Base-by-base conservation (phyloP, 176 grass and related monocot species). In the Paspalum notatum region DNA sequence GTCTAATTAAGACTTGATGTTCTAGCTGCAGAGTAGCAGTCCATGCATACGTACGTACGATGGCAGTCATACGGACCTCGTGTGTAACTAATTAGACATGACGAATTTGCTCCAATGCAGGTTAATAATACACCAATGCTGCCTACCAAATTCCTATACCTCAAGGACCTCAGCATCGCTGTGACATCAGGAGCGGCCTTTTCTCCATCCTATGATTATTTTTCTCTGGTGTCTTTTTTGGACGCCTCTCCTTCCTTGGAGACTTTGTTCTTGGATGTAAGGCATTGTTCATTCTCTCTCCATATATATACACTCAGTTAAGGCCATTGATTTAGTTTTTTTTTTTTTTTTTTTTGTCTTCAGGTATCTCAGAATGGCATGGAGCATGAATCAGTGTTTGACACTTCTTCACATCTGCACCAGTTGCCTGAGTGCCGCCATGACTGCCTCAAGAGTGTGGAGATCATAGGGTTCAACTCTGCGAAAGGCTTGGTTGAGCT, bases 391-490 rank as follows among this genome's bases (percentile, higher is more conserved):
- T 39, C 61, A 39, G 27, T 39, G 16, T 38, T 38, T 63, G 61
- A 1, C 39, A 27, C 9, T 14, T 46, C 22, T 24, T 61, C 66
- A 9, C 16, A 37, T 37, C 15, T 81, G 67, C 60, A 66, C 41
- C 53, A 81, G 54, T 48, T 61, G 2, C 11, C 1, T 2, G 17
- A 81, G 32, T 32, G 48, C 41, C 22, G 18, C 7, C 12, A 81
- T 71, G 43, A 32, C 22, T 22, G 21, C 25, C 79, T 81, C 25
- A 59, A 71, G 24, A 81, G 42, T 61, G 66, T 49, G 42, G 17
- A n/a, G 43, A 81, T 81, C 54, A 21, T 12, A 38, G 53, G 66
- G 51, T 81, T 81, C 4, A 60, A 17, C 79, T 81, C 50, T 10
- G 50, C 65, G 15, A 63, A 63, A 16, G 4, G 61, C 27, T 63